phyloP scores from a whole-genome alignment of 495 filamentous ascomycete genomes.

The Xylaria palmicola region DNA sequence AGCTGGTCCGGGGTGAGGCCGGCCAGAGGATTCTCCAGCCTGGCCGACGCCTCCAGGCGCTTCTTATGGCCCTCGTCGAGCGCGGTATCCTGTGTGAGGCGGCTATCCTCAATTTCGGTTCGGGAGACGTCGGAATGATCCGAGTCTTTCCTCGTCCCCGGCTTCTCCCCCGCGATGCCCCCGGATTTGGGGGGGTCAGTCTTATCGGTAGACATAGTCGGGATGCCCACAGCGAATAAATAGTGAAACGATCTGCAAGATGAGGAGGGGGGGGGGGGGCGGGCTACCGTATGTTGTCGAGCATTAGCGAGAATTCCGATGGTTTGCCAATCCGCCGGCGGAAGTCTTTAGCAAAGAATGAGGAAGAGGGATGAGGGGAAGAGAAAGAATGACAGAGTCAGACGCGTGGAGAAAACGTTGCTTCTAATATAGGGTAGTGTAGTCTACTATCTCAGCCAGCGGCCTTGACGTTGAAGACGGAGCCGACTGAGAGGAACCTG shows the following conservation, averaged over 20 bases:
- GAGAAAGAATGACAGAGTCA: not conserved
- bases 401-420: not conserved
- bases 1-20: constrained; percentile 61
- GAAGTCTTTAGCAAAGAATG: not conserved
- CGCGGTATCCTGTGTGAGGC: constrained; percentile 1
- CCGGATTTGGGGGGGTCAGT: constrained; percentile 12
- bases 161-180: constrained; percentile 16
- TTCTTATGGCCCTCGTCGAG: constrained; percentile 22
- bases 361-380: not conserved
- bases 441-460: not conserved
- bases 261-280: too few relatives aligned
- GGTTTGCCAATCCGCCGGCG: not conserved
- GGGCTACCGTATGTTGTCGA: not conserved
- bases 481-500: not conserved
- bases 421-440: not conserved
- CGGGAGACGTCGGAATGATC: constrained; percentile 22
- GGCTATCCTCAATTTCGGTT: constrained; percentile 20
- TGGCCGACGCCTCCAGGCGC: constrained; percentile 33
- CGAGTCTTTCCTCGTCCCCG: constrained; percentile 18
- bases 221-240: not conserved
- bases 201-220: constrained; percentile 19
- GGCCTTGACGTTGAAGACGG: not conserved
- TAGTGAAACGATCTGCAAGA: not conserved
- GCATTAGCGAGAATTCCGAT: not conserved
- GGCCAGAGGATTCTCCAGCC: constrained; percentile 67